Percentiles rank a stretch among this genome's conserved stretches.
These are phyloP conservation scores for Gonapodya sp. DNA, from an alignment of 192 early-diverging fungal genomes.

Conservation along the genomic window DNA sequence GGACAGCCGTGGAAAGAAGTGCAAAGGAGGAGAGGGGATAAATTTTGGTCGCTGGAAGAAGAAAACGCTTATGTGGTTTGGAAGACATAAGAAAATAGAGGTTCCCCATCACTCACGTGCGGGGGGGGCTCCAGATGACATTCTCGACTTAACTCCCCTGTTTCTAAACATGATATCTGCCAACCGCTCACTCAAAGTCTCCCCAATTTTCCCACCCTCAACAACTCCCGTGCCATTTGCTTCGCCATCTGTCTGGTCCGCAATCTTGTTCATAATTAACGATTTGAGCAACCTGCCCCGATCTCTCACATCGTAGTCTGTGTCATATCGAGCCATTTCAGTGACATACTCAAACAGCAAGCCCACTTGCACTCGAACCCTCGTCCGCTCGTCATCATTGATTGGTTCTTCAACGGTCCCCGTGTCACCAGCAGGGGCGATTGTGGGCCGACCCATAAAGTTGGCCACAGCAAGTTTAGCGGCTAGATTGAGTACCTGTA, in stretches of 20 bases:
- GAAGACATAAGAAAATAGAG: not conserved
- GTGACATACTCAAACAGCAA: slow-evolving; percentile 65
- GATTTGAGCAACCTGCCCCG: slow-evolving; percentile 64
- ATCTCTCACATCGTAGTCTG: slow-evolving; percentile 82
- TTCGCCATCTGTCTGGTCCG: slow-evolving; percentile 6
- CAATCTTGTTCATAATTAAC: slow-evolving; percentile 28
- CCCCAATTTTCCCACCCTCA: slow-evolving; percentile 14
- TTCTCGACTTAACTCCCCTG: slow-evolving; percentile 34
- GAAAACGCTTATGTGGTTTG: not conserved
- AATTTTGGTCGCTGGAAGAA: slow-evolving; percentile 21
- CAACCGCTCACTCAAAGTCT: slow-evolving; percentile 36
- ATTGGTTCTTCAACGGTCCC: slow-evolving; percentile 12
- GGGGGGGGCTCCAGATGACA: slow-evolving; percentile 18
- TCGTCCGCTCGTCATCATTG: not conserved
- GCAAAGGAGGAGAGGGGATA: slow-evolving; percentile 57
- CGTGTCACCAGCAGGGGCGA: slow-evolving; percentile 9
- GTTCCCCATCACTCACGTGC: slow-evolving; percentile 6
- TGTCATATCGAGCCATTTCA: slow-evolving; percentile 82
- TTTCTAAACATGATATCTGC: slow-evolving; percentile 49
- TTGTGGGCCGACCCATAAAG: slow-evolving; percentile 12
- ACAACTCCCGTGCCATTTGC: slow-evolving; percentile 12
- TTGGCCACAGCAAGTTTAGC: slow-evolving; percentile 52
- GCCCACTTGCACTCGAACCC: slow-evolving; percentile 17
- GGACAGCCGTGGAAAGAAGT: slow-evolving; percentile 41
- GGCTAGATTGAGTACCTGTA: slow-evolving; percentile 73